Evolutionary conservation across 208 protist genomes (phyloP).

Genomic region (Crithidia thermophila): DNA sequence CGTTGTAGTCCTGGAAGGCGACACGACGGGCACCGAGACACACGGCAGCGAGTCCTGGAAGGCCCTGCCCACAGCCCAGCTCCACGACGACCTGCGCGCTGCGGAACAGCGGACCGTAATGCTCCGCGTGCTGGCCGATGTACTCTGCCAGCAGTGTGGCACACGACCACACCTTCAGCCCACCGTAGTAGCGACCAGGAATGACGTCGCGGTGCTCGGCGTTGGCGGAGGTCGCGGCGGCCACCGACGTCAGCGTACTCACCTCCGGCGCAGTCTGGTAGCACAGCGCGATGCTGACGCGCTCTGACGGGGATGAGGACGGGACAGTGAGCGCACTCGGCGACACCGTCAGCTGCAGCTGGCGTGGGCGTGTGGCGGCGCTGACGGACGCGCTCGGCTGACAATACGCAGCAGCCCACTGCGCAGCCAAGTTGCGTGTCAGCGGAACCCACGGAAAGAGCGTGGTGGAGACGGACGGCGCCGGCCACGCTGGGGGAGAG

Average conservation of each 20-base stretch:
- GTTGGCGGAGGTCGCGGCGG: neutral
- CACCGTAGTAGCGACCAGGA: constrained; percentile 86
- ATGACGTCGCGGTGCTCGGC: constrained; percentile 75
- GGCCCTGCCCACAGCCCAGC: constrained; percentile 81
- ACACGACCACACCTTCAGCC: constrained; percentile 92
- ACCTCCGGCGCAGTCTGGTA: constrained; percentile 58
- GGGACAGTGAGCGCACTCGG: neutral
- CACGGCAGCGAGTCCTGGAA: constrained; percentile 71
- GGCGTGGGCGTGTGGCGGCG: constrained; percentile 12
- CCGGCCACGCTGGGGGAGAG: constrained; percentile 12
- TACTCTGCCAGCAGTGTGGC: constrained; percentile 61
- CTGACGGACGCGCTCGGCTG: neutral
- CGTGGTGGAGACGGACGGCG: constrained; percentile 14
- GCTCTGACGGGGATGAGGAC: neutral
- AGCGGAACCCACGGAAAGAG: constrained; percentile 30
- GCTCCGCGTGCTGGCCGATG: constrained; percentile 45
- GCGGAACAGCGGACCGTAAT: constrained; percentile 24
- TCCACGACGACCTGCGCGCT: constrained; percentile 50
- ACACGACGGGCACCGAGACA: constrained; percentile 59
- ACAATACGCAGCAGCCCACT: constrained; percentile 25
- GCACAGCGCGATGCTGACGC: constrained; percentile 20
- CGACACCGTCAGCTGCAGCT: constrained; percentile 9
- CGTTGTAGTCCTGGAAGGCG: constrained; percentile 89
- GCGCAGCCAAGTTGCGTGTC: neutral
- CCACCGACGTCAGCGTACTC: constrained; percentile 34